These are phyloP conservation scores for Pulveroboletus sp. DNA, from an alignment of 768 basidiomycete species.

Conservation along the genomic window DNA sequence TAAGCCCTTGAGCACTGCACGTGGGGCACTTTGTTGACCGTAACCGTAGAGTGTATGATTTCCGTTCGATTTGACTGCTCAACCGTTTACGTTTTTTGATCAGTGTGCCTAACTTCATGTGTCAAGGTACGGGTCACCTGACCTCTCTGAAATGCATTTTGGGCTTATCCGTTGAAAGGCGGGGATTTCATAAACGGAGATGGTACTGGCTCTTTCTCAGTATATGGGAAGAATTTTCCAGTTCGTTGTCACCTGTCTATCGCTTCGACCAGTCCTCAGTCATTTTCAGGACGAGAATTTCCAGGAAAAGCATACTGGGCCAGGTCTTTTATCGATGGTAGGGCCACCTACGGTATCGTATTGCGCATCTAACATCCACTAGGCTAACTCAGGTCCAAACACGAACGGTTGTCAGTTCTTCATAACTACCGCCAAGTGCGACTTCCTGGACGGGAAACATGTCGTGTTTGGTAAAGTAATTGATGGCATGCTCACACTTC, in stretches of 20 bases:
- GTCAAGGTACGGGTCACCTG: slow-evolving; percentile 57
- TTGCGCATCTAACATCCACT: slow-evolving; percentile 4
- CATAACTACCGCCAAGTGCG: slow-evolving; percentile 91
- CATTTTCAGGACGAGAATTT: slow-evolving; percentile 86
- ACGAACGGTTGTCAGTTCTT: slow-evolving; percentile 99
- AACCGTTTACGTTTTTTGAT: too few species aligned
- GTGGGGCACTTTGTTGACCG: slow-evolving; percentile 6
- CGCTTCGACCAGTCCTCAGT: not conserved
- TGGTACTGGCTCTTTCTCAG: slow-evolving; percentile 94
- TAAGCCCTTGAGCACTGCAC: slow-evolving; percentile 33
- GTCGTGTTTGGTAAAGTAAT: slow-evolving; percentile 89
- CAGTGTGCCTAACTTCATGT: slow-evolving; percentile 93
- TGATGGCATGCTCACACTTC: slow-evolving; percentile 90
- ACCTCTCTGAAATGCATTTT: not conserved
- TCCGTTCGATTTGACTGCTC: too few species aligned
- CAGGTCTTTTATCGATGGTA: slow-evolving; percentile 92
- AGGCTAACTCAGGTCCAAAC: slow-evolving; percentile 94
- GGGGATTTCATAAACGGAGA: slow-evolving; percentile 95
- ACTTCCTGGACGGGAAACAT: slow-evolving; percentile 94
- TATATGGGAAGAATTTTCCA: slow-evolving; percentile 92
- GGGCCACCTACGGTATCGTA: slow-evolving; percentile 5
- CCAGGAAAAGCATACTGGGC: slow-evolving; percentile 77
- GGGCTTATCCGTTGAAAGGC: slow-evolving; percentile 41
- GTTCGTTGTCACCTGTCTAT: slow-evolving; percentile 39
- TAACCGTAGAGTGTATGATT: slow-evolving; percentile 61